Base-by-base conservation (phyloP, 139 green algal species). In the Auxenochlorella pyrenoidosa region DNA sequence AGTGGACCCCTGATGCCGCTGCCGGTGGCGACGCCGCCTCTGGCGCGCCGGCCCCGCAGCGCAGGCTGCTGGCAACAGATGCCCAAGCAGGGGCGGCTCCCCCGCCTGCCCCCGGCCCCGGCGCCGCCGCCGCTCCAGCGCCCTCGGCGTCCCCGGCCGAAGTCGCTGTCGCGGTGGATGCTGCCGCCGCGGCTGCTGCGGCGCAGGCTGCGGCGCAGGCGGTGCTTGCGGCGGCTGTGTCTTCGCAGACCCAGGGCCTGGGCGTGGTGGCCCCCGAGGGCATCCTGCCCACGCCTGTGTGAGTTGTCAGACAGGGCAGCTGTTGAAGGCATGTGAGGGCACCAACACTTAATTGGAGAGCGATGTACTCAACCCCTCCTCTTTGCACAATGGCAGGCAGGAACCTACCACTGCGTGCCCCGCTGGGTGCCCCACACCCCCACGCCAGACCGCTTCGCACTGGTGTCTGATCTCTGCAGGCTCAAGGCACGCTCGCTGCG, bases 181-280 rank as follows among this genome's bases (percentile, higher is more conserved):
- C 63, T 6, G 47, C 76, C 0, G 18, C 76, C n/a, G 47, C 76
- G 4, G 76, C 51, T 32, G 47, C 76, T n/a, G 76, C 16, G n/a
- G 47, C 76, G 16, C 32, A 36, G 40, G 72, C 72, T 38, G 40
- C 72, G 0, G 72, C 47, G 5, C 12, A 70, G 76, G 47, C 79
- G 5, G 54, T 72, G 79, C 32, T 72, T 22, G 51, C 79, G 3
- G 10, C 40, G 0, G 79, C 32, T 24, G 60, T 77, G 41, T 22
- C 80, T 0, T 2, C 32, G 26, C 18, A 85, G 63, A 77, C 59
- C 13, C 59, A 71, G 10, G 80, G 80, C 2, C 40, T 85, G 63
- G 80, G 80, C 3, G 63, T 85, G 60, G 60, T 76, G 80, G 60
- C 80, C 4, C 80, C 80, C 1, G 80, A 85, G 32, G 80, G 80